These are phyloP conservation scores for Lomentospora prolificans DNA, from an alignment of 2,329 filamentous ascomycete genomes.

Conservation along the genomic window DNA sequence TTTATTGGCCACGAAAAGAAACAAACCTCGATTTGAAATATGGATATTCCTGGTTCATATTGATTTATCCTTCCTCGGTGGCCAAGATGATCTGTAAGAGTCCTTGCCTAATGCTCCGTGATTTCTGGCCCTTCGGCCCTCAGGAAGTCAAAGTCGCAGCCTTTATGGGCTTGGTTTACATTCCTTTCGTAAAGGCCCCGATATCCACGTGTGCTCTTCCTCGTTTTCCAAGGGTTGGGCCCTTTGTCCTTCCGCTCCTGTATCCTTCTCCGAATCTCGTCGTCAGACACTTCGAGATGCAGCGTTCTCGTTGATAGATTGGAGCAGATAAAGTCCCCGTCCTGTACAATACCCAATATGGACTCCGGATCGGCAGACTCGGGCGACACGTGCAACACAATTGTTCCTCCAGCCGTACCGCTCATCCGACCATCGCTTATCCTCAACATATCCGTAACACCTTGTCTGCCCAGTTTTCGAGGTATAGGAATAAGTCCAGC, in stretches of 20 bases:
- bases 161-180: slow-evolving; percentile 50
- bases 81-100: no score
- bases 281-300: slow-evolving; percentile 50
- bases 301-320: slow-evolving; percentile 59
- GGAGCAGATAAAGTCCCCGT: slow-evolving; percentile 72
- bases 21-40: no score
- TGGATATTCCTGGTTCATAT: no score
- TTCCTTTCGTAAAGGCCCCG: slow-evolving; percentile 47
- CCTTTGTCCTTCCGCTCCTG: slow-evolving; percentile 44
- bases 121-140: slow-evolving; percentile 29
- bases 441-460: slow-evolving; percentile 69
- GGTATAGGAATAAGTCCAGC: slow-evolving; percentile 56
- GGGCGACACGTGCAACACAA: slow-evolving; percentile 78
- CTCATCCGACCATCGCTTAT: slow-evolving; percentile 83
- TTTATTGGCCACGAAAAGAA: no score
- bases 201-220: slow-evolving; percentile 41
- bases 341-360: slow-evolving; percentile 64
- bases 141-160: slow-evolving; percentile 53
- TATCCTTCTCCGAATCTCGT: slow-evolving; percentile 56
- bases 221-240: slow-evolving; percentile 23
- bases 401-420: slow-evolving; percentile 80
- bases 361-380: slow-evolving; percentile 70
- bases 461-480: slow-evolving; percentile 66
- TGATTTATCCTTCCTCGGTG: no score
- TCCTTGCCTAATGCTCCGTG: not conserved